These are phyloP conservation scores for Sphagnum tenellum DNA, from an alignment of 225 moss, liverwort and hornwort genomes.

Conservation along the genomic window DNA sequence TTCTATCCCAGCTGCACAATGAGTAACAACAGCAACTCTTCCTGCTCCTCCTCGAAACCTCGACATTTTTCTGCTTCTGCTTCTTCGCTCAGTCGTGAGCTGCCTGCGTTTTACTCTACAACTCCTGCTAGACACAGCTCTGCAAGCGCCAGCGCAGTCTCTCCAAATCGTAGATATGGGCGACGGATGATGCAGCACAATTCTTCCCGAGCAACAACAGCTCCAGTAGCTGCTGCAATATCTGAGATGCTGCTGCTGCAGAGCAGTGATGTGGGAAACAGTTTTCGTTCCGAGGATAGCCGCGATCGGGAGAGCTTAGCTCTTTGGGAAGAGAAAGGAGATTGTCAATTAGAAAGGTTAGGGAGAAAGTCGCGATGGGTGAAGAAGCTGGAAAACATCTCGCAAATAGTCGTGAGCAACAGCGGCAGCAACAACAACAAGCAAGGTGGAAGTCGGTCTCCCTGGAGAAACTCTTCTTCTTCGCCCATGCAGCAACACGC, in stretches of 20 bases:
- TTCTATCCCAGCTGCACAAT: not conserved
- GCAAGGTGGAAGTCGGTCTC: too few species aligned
- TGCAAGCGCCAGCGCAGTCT: constrained; percentile 13
- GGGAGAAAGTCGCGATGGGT: constrained; percentile 22
- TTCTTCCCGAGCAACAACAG: constrained; percentile 20
- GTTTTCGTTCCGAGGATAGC: constrained; percentile 41
- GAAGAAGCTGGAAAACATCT: constrained; percentile 15
- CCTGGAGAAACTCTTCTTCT: too few species aligned
- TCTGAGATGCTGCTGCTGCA: constrained; percentile 9
- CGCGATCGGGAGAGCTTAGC: constrained; percentile 27
- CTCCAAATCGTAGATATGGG: too few species aligned
- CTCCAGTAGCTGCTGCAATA: constrained; percentile 13
- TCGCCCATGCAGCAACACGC: too few species aligned
- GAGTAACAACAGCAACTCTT: not conserved
- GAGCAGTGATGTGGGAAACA: constrained; percentile 4
- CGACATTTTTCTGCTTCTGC: too few species aligned
- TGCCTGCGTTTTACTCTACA: constrained; percentile 2
- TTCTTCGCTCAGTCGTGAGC: not conserved
- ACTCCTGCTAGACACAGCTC: constrained; percentile 41
- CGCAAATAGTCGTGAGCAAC: not conserved
- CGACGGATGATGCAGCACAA: constrained; percentile 8
- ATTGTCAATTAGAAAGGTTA: constrained; percentile 3
- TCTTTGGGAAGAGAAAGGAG: constrained; percentile 45
- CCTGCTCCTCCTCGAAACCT: too few species aligned
- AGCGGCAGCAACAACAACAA: not conserved